A percentile compares a stretch with the other conserved stretches of the same genome.
Conservation (phyloP, 1,284 basidiomycete species). For the Tilletia horrida region DNA sequence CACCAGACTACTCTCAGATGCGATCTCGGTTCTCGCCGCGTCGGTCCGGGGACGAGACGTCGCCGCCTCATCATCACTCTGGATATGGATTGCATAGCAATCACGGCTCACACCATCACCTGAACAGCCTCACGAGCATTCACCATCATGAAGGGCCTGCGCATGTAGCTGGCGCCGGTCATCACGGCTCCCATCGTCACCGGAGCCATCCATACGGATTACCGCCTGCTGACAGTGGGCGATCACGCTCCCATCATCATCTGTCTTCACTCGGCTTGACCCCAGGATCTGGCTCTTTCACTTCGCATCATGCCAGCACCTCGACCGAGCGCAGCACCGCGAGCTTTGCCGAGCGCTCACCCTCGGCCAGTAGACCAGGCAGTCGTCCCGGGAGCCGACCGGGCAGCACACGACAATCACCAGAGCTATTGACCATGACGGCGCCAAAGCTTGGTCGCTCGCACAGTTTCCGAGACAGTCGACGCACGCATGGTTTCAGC, state of each 20-base stretch:
- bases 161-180: constrained; percentile 44
- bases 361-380: constrained; percentile 25
- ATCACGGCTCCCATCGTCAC: constrained; percentile 50
- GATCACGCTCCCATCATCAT: constrained; percentile 49
- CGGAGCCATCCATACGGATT: constrained; percentile 48
- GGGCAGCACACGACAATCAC: constrained; percentile 8
- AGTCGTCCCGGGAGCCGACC: constrained; percentile 25
- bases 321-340: constrained; percentile 51
- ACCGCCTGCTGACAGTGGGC: constrained; percentile 23
- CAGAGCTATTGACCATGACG: background rate
- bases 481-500: background rate
- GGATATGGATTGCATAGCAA: constrained; percentile 13
- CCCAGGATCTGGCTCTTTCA: constrained; percentile 22
- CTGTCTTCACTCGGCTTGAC: constrained; percentile 39
- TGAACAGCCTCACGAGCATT: constrained; percentile 22
- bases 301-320: constrained; percentile 35
- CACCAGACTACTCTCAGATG: constrained; percentile 34
- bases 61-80: constrained; percentile 18
- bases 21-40: constrained; percentile 5
- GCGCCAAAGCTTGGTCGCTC: constrained; percentile 7
- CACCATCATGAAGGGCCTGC: constrained; percentile 41
- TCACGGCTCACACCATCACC: constrained; percentile 20
- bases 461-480: constrained; percentile 3
- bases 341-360: constrained; percentile 24
- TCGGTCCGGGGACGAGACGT: constrained; percentile 14